Base-by-base conservation (phyloP, 1,139 yeast genomes). In the Yamadazyma pseudoaaseri region DNA sequence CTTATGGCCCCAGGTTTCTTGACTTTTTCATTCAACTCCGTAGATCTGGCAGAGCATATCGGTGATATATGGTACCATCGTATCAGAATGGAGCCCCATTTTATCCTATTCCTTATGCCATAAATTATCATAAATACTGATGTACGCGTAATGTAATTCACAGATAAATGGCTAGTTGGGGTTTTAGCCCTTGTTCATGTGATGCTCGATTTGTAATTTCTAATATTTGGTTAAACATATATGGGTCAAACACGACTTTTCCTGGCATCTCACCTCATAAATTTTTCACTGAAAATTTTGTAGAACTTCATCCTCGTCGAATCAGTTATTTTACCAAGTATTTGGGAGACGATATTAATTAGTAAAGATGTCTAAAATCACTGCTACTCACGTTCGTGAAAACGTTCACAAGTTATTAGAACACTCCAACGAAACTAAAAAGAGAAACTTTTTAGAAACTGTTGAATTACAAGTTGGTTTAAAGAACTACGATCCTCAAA, bases 401-500 rank as follows among this genome's bases (percentile, higher is more conserved):
- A 81, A 89, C 81, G 97, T 94, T 71, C 79, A 86, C 69, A 82
- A 86, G 74, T 79, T 94, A 66, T 78, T 94, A 72, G 85, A 83
- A 68, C 83, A 71, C 80, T 89, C 98, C 65, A 78, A 58, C 65
- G 94, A 87, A 72, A 86, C 95, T 81, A 92, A 92, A 87, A 92
- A 92, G 96, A 89, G 99, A 85, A 92, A 94, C 95, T 94, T 94
- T 80, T 85, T 92, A 77, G 98, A 94, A 83, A 92, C 99, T 74
- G 90, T 94, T 65, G 99, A 94, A 79, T 84, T 94, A 70, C 98
- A 94, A 80, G 96, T 94, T 65, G 98, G 98, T 73, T 83, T 94
- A 65, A 94, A 94, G 92, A 92, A 92, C 95, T 94, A 94, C 79
- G 99, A 94, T 75, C 97, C 99, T 70, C 98, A 94, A 81, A 90